These are phyloP conservation scores for Eurotiales sp. DNA, from an alignment of 2,329 filamentous ascomycete genomes.

Conservation along the genomic window DNA sequence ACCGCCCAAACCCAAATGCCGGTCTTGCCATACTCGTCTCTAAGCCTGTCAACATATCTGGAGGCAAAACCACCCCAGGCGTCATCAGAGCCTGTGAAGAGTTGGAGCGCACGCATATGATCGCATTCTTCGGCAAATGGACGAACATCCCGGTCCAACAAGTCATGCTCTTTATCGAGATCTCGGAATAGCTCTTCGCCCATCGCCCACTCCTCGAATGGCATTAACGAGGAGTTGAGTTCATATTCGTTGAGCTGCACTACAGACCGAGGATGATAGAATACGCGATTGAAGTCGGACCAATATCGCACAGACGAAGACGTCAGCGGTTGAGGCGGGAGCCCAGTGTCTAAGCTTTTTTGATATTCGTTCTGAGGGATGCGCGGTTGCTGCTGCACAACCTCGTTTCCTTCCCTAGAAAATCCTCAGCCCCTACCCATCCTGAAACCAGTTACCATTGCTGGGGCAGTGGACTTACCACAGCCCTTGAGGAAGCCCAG, in stretches of 20 bases:
- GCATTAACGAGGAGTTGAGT: conserved; percentile 71
- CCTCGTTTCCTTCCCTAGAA: conserved; percentile 60
- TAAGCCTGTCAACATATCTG: conserved; percentile 69
- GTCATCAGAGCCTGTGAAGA: conserved; percentile 69
- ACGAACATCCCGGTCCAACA: conserved; percentile 85
- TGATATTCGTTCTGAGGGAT: conserved; percentile 75
- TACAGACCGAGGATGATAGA: conserved; percentile 82
- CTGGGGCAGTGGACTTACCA: conserved; percentile 36
- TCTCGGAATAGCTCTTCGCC: conserved; percentile 72
- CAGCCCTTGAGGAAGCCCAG: conserved; percentile 33
- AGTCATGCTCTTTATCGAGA: conserved; percentile 74
- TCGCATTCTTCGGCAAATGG: conserved; percentile 92
- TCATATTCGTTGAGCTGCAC: conserved; percentile 86
- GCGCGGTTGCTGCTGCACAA: conserved; percentile 64
- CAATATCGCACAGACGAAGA: conserved; percentile 80
- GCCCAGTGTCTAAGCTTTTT: conserved; percentile 69
- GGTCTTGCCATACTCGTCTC: conserved; percentile 88
- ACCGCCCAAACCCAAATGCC: conserved; percentile 84
- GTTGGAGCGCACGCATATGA: conserved; percentile 80
- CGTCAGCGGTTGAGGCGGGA: conserved; percentile 60
- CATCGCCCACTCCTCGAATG: conserved; percentile 72
- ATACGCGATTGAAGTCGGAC: conserved; percentile 94
- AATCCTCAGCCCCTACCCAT: neutral
- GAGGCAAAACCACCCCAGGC: conserved; percentile 77
- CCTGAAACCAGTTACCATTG: neutral